Evolutionary conservation across 2,329 filamentous ascomycete species (phyloP).

Genomic region (Curvularia hawaiiensis): DNA sequence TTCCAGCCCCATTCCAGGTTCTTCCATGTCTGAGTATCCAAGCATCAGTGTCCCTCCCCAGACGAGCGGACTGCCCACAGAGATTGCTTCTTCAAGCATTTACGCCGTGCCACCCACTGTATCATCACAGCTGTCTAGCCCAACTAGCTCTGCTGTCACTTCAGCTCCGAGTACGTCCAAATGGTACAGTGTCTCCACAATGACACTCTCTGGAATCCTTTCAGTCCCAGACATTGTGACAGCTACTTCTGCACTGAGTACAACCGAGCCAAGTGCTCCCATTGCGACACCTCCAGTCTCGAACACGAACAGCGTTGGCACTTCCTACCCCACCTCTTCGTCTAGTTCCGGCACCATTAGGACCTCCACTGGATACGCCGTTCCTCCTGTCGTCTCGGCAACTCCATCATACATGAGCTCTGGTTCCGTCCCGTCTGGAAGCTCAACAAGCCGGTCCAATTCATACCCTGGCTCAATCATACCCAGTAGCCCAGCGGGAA

Average conservation of each 20-base stretch:
- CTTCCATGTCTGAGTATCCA: slow-evolving; percentile 9
- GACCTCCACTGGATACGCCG: slow-evolving; percentile 8
- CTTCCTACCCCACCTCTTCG: slow-evolving; percentile 11
- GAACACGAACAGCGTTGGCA: slow-evolving; percentile 5
- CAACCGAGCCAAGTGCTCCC: neutral
- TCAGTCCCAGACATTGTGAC: neutral
- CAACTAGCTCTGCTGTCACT: slow-evolving; percentile 6
- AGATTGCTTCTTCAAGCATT: slow-evolving; percentile 1
- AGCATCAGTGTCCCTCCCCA: slow-evolving; percentile 12
- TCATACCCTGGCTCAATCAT: slow-evolving; percentile 5
- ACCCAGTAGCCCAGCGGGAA: neutral
- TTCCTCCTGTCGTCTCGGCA: slow-evolving; percentile 9
- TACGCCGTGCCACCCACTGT: slow-evolving; percentile 2
- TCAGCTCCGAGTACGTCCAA: slow-evolving; percentile 12
- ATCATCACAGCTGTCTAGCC: neutral
- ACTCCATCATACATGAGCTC: slow-evolving; percentile 1
- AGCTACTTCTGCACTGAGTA: slow-evolving; percentile 1
- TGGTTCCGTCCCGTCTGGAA: slow-evolving; percentile 1
- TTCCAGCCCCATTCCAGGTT: slow-evolving; percentile 15
- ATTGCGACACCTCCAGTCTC: slow-evolving; percentile 6
- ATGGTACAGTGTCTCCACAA: neutral
- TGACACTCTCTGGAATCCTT: neutral
- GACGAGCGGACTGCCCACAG: slow-evolving; percentile 12
- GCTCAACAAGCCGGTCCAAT: neutral
- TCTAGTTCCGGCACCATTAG: neutral